These are phyloP conservation scores for Lantana camara DNA, from an alignment of 257 asterid species.

Conservation along the genomic window DNA sequence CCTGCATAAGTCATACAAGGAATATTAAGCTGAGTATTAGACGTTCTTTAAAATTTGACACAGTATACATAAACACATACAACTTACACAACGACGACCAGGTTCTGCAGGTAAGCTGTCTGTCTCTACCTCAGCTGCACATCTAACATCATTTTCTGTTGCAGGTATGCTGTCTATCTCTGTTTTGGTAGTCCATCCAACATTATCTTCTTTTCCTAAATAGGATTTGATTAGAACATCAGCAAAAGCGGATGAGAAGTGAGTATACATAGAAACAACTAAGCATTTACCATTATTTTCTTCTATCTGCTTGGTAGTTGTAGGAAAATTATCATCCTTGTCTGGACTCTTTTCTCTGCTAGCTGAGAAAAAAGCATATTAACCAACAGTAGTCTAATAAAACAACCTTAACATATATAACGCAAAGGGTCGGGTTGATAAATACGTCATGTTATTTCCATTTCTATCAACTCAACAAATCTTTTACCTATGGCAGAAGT, in stretches of 20 bases:
- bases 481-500: too few relatives aligned
- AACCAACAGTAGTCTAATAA: slow-evolving; percentile 31
- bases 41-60: slow-evolving; percentile 40
- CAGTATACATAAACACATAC: slow-evolving; percentile 83
- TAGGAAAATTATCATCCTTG: slow-evolving; percentile 40
- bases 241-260: slow-evolving; percentile 12
- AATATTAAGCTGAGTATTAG: slow-evolving; percentile 56
- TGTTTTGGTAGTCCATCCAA: slow-evolving; percentile 27
- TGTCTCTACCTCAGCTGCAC: slow-evolving; percentile 36
- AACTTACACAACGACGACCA: slow-evolving; percentile 99
- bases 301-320: slow-evolving; percentile 35
- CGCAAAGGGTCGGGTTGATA: too few relatives aligned
- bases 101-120: slow-evolving; percentile 49
- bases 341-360: slow-evolving; percentile 50
- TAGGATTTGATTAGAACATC: slow-evolving; percentile 26
- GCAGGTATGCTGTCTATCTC: slow-evolving; percentile 49
- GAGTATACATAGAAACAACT: slow-evolving; percentile 4
- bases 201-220: slow-evolving; percentile 55
- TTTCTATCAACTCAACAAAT: too few relatives aligned
- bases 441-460: too few relatives aligned
- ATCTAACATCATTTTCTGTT: slow-evolving; percentile 35
- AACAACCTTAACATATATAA: slow-evolving; percentile 13
- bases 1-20: slow-evolving; percentile 53
- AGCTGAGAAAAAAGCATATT: slow-evolving; percentile 48
- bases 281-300: slow-evolving; percentile 46